Evolutionary conservation across 169 alveolate species (phyloP).

Genomic region (Plasmodium berghei): DNA sequence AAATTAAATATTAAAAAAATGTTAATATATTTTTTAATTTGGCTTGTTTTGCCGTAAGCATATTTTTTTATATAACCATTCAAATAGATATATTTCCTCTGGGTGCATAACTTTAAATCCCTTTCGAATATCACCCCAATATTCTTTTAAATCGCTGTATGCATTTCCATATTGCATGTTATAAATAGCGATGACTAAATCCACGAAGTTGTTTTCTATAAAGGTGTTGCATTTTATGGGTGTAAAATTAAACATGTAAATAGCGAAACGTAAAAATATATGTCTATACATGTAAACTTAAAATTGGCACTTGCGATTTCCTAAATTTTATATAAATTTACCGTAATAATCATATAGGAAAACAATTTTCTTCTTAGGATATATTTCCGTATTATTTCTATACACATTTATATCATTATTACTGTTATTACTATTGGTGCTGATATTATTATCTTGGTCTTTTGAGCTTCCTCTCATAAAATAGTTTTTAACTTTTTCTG

Average conservation of each 20-base stretch:
- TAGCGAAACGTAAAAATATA: not conserved
- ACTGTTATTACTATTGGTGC: not conserved
- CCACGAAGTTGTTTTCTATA: constrained; percentile 59
- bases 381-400: not conserved
- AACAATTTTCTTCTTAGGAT: constrained; percentile 29
- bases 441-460: not conserved
- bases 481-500: constrained; percentile 4
- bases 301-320: not conserved
- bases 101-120: constrained; percentile 27
- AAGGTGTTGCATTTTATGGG: not conserved
- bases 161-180: constrained; percentile 65
- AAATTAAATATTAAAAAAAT: constrained; percentile 6
- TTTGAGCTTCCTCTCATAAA: constrained; percentile 3
- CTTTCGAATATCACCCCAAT: constrained; percentile 51
- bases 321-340: not conserved
- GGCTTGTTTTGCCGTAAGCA: too few relatives aligned
- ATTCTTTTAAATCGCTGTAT: constrained; percentile 13
- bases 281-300: not conserved
- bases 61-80: constrained; percentile 28
- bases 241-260: not conserved
- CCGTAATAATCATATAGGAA: constrained; percentile 64
- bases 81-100: constrained; percentile 61
- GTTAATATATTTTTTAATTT: too few relatives aligned
- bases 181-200: constrained; percentile 45
- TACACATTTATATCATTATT: not conserved